Evolutionary conservation across 495 filamentous ascomycete species (phyloP).

Genomic region (Talaromyces thailandensis): DNA sequence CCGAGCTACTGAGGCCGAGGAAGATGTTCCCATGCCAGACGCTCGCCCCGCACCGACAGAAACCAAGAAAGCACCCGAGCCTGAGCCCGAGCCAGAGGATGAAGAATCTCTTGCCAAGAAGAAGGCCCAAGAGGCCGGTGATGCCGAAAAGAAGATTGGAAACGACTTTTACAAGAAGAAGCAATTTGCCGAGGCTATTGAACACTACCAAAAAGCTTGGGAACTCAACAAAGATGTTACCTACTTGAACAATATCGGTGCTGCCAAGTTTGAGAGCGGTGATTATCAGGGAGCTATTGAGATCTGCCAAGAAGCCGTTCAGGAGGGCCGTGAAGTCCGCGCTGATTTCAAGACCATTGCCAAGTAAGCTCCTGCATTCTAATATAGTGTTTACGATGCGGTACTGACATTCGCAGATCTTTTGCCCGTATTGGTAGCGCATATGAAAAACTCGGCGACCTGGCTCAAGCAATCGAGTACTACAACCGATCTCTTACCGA

Average conservation of each 20-base stretch:
- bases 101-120: conserved; percentile 75
- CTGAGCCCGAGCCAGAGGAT: conserved; percentile 57
- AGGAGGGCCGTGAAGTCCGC: conserved; percentile 74
- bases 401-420: conserved; percentile 37
- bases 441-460: conserved; percentile 81
- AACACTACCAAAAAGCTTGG: conserved; percentile 95
- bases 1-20: conserved; percentile 47
- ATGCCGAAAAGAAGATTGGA: conserved; percentile 89
- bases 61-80: conserved; percentile 50
- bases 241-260: conserved; percentile 92
- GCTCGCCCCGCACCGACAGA: conserved; percentile 40
- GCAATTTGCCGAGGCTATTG: conserved; percentile 86
- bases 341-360: conserved; percentile 97
- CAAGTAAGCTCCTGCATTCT: conserved; percentile 49
- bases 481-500: conserved; percentile 92
- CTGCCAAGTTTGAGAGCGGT: conserved; percentile 92
- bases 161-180: conserved; percentile 98
- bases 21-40: conserved; percentile 77
- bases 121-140: conserved; percentile 86
- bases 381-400: neutral
- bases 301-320: conserved; percentile 75
- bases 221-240: conserved; percentile 90
- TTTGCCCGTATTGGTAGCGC: conserved; percentile 85
- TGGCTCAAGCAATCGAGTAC: conserved; percentile 73
- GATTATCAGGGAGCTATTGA: conserved; percentile 83